Base-by-base conservation (phyloP, 2,329 filamentous ascomycete genomes). In the Phaeosphaeria sp. region DNA sequence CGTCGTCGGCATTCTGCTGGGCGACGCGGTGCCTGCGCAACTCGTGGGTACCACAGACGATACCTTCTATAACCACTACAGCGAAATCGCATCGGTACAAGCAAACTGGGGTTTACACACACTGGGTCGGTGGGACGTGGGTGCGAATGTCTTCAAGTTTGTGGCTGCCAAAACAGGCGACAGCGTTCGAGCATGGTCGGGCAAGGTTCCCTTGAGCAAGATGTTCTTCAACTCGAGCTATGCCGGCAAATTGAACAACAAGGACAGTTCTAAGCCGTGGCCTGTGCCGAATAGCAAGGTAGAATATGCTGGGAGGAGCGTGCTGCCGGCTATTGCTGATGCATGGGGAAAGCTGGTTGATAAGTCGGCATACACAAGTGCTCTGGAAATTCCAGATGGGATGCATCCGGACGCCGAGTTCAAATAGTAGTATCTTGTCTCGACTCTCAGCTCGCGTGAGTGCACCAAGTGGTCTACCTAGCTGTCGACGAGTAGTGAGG, bases 1-100 rank as follows among this genome's bases (percentile, higher is more conserved):
- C 42, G 84, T 95, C 52, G 85, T 91, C 58, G 85, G 81, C 61
- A 83, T 95, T 63, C 83, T 95, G 0, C 79, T 95, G 2, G 92
- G 91, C 17, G 90, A 90, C 57, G 89, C 87, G n/a, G 77, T 96
- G 1, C 89, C 90, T 11, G 52, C 80, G 4, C 52, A 84, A n/a
- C 83, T 90, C 1, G 78, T 87, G 43, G 89, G 89, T 55, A 92
- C 89, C 22, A 86, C 81, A 1, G 91, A 96, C 75, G 69, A 79
- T 66, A 85, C 81, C 71, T 93, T 72, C 70, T 81, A 81, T 73
- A 77, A 81, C 72, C 80, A 82, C 72, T 82, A 81, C 73, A 78
- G 74, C 53, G 78, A 79, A 54, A 77, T 81, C 50, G 60, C 74
- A 27, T 79, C 79, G 5, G 79, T 81, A 7, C 76, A 81, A 62